Conservation (phyloP, 202 grass and related monocot genomes). For the Bolboschoenoplectus hybrid region DNA sequence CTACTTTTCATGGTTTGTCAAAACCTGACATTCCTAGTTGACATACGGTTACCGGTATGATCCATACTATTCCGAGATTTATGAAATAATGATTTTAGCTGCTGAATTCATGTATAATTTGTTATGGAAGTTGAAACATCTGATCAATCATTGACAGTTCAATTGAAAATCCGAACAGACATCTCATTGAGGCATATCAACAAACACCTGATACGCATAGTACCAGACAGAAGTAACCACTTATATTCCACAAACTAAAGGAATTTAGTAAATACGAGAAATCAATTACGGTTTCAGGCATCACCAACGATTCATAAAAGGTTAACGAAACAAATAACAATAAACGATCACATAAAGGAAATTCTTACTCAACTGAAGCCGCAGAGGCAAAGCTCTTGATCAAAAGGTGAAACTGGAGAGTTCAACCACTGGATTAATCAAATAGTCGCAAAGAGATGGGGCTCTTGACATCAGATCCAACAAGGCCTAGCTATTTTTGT, state of each 20-base stretch:
- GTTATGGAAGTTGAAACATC: neutral
- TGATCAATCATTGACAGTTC: neutral
- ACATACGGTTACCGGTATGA: neutral
- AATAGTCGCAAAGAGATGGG: neutral
- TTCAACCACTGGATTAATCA: neutral
- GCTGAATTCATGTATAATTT: neutral
- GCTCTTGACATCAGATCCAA: neutral
- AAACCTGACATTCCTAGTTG: neutral
- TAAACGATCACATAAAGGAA: neutral
- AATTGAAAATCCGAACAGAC: constrained; percentile 15
- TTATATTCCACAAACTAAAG: neutral
- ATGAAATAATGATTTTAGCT: neutral
- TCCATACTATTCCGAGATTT: neutral
- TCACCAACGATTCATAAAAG: neutral
- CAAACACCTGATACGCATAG: constrained; percentile 42
- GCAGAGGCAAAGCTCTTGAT: neutral
- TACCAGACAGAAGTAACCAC: neutral
- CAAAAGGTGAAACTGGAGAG: neutral
- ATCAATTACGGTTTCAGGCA: neutral
- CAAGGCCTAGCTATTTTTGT: neutral
- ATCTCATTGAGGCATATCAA: constrained; percentile 44
- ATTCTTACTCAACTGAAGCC: neutral
- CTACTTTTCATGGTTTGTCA: neutral
- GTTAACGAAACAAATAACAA: neutral
- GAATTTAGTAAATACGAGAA: neutral